phyloP scores from a whole-genome alignment of 108 stramenopile genomes.

The Poteriospumella lacustris region DNA sequence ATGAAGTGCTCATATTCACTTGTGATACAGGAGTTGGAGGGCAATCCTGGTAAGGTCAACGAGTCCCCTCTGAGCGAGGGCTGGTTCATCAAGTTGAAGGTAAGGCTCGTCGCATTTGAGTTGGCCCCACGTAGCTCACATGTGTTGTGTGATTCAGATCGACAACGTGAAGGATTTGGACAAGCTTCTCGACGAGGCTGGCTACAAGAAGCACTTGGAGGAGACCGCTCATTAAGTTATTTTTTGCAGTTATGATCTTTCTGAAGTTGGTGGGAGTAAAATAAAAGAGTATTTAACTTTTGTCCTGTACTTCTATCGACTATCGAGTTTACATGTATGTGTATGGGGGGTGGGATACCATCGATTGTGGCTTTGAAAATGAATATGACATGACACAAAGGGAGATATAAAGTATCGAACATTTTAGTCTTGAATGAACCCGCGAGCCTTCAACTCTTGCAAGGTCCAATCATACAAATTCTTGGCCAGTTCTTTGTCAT shows the following conservation, averaged over 20 bases:
- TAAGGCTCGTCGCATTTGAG: background rate
- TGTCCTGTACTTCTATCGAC: too few species aligned
- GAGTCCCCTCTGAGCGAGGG: slow-evolving; percentile 66
- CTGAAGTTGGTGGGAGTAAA: too few species aligned
- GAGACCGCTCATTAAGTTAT: slow-evolving; percentile 27
- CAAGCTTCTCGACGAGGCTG: slow-evolving; percentile 34
- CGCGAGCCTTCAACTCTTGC: background rate
- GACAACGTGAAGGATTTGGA: slow-evolving; percentile 44
- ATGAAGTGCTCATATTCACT: too few species aligned
- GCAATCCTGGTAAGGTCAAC: slow-evolving; percentile 79
- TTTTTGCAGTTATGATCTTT: too few species aligned
- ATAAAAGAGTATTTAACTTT: too few species aligned
- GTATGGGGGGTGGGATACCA: too few species aligned
- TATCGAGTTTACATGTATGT: too few species aligned
- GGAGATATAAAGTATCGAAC: too few species aligned
- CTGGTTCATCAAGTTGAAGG: slow-evolving; percentile 77
- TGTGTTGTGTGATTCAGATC: slow-evolving; percentile 58
- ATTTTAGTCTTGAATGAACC: background rate
- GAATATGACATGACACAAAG: too few species aligned
- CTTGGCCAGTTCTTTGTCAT: background rate
- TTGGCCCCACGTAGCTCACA: background rate
- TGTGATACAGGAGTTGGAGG: slow-evolving; percentile 45
- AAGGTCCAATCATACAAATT: background rate
- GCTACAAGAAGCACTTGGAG: slow-evolving; percentile 32
- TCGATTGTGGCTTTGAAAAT: too few species aligned